Conservation (phyloP, 2,329 filamentous ascomycete species). For the Sphaerulina populicola region DNA sequence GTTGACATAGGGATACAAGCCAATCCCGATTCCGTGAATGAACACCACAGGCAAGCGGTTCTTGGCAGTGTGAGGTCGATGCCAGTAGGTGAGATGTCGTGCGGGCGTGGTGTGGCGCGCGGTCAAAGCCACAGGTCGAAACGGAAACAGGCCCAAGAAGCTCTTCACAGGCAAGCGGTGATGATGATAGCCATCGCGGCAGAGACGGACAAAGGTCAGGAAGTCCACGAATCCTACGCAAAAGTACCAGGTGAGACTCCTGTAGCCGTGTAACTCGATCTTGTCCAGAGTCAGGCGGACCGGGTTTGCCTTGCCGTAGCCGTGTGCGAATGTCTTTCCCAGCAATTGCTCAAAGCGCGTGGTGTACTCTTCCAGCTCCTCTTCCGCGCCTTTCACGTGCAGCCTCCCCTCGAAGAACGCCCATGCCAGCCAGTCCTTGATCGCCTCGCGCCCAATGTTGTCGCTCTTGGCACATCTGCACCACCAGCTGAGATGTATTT, state of each 20-base stretch:
- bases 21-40: conserved; percentile 62
- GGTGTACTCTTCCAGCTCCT: conserved; percentile 50
- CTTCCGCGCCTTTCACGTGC: conserved; percentile 49
- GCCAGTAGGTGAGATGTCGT: conserved; percentile 49
- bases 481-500: conserved; percentile 55
- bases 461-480: conserved; percentile 51
- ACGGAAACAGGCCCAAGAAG: conserved; percentile 40
- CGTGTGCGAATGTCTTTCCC: conserved; percentile 41
- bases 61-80: conserved; percentile 54
- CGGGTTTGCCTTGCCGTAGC: conserved; percentile 48
- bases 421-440: conserved; percentile 60
- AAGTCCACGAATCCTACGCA: conserved; percentile 15
- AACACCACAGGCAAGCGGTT: conserved; percentile 55
- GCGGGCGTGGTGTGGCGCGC: conserved; percentile 43
- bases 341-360: conserved; percentile 46
- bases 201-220: conserved; percentile 11
- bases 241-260: conserved; percentile 16
- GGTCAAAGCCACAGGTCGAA: conserved; percentile 46
- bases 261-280: conserved; percentile 43
- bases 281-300: conserved; percentile 57
- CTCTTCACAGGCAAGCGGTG: conserved; percentile 40
- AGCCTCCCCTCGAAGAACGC: conserved; percentile 55
- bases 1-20: conserved; percentile 42
- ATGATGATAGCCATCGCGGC: conserved; percentile 46
- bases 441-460: conserved; percentile 57